Evolutionary conservation across 2,329 filamentous ascomycete species (phyloP).

Genomic region (Neonectria ditissima): DNA sequence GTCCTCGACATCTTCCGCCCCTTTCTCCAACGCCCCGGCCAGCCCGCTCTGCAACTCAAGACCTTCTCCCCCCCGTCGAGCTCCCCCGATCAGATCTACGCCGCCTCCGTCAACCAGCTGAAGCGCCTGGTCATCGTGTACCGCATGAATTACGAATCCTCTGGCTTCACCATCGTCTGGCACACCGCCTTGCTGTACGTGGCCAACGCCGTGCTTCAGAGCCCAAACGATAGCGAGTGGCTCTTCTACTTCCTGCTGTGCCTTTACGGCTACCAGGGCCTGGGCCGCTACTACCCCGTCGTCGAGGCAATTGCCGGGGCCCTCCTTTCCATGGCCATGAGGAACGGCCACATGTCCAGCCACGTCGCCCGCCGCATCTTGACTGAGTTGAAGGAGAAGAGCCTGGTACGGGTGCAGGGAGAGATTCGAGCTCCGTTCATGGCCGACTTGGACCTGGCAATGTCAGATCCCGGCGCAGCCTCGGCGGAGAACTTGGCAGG

Average conservation of each 20-base stretch:
- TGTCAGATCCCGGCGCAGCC: constrained; percentile 50
- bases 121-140: constrained; percentile 54
- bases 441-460: constrained; percentile 51
- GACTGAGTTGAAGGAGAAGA: constrained; percentile 44
- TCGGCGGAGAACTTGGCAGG: constrained; percentile 49
- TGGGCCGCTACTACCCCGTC: constrained; percentile 52
- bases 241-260: constrained; percentile 53
- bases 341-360: constrained; percentile 47
- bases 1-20: constrained; percentile 53
- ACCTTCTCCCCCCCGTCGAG: constrained; percentile 47
- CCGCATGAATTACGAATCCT: constrained; percentile 48
- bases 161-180: constrained; percentile 54
- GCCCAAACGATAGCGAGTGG: constrained; percentile 46
- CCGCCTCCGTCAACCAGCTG: constrained; percentile 52
- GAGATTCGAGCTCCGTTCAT: constrained; percentile 52
- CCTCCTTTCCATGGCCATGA: constrained; percentile 52
- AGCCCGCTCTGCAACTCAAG: constrained; percentile 1
- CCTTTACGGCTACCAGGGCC: constrained; percentile 52
- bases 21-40: constrained; percentile 23
- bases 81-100: constrained; percentile 47
- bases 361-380: constrained; percentile 47
- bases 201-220: constrained; percentile 51
- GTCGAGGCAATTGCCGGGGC: constrained; percentile 50
- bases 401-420: constrained; percentile 32
- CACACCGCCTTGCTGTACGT: constrained; percentile 55